These are phyloP conservation scores for Funneliformis caledonium DNA, from an alignment of 371 early-diverging fungal genomes.

Conservation along the genomic window DNA sequence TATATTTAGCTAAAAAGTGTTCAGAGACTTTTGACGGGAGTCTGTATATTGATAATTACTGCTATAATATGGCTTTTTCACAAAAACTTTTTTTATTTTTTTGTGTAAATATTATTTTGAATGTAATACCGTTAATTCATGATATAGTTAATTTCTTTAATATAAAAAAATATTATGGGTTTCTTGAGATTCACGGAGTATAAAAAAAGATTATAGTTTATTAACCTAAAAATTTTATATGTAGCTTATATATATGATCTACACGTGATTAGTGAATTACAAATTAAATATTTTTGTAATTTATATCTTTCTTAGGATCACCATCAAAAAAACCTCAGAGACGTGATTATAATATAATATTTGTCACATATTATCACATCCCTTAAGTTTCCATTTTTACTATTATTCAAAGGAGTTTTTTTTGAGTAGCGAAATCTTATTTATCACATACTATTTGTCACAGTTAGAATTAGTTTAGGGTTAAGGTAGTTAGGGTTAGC, in stretches of 20 bases:
- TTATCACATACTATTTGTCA: too few relatives aligned
- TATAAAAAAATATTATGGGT: background rate
- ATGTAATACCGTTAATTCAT: background rate
- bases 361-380: too few relatives aligned
- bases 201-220: background rate
- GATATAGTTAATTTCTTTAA: background rate
- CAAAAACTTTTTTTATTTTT: background rate
- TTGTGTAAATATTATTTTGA: slow-evolving; percentile 14
- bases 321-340: too few relatives aligned
- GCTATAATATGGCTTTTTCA: background rate
- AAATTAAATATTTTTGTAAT: background rate
- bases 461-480: too few relatives aligned
- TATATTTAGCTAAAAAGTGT: too few relatives aligned
- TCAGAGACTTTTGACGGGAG: too few relatives aligned
- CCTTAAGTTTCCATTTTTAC: too few relatives aligned
- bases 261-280: slow-evolving; percentile 1
- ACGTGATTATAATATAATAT: too few relatives aligned
- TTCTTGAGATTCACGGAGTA: background rate
- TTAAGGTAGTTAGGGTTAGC: too few relatives aligned
- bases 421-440: too few relatives aligned
- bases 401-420: too few relatives aligned
- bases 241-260: background rate
- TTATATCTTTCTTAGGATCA: too few relatives aligned
- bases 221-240: slow-evolving; percentile 5
- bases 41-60: background rate